A percentile compares a stretch with the other conserved stretches of the same genome.
These are phyloP conservation scores for Aspergillus pseudoterreus DNA, from an alignment of 2,329 filamentous ascomycete species.

Conservation along the genomic window DNA sequence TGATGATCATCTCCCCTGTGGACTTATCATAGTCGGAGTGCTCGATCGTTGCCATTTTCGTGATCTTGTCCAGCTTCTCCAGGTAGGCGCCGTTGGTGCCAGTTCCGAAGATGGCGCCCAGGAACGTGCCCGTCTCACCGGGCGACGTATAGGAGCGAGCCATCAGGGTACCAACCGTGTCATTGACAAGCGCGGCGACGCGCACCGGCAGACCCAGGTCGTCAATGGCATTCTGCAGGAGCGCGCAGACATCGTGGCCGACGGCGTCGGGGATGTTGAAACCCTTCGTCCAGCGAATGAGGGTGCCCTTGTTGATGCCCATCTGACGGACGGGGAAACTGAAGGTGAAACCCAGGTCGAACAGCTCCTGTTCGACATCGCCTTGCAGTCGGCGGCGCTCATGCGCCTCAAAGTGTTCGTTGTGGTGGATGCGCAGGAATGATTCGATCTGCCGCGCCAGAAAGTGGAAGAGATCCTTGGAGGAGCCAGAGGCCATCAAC, in stretches of 20 bases:
- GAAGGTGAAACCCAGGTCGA: slow-evolving; percentile 97
- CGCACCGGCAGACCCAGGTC: slow-evolving; percentile 79
- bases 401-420: slow-evolving; percentile 76
- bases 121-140: slow-evolving; percentile 76
- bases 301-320: slow-evolving; percentile 88
- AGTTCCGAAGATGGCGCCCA: slow-evolving; percentile 97
- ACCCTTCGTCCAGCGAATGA: slow-evolving; percentile 98
- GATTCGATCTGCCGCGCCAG: slow-evolving; percentile 86
- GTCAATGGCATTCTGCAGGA: slow-evolving; percentile 88
- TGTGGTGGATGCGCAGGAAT: slow-evolving; percentile 84
- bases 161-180: slow-evolving; percentile 97
- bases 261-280: slow-evolving; percentile 95
- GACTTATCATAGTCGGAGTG: slow-evolving; percentile 63
- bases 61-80: slow-evolving; percentile 82
- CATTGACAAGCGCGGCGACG: slow-evolving; percentile 94
- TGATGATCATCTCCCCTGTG: slow-evolving; percentile 94
- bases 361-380: slow-evolving; percentile 70
- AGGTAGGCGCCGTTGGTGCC: slow-evolving; percentile 97
- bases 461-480: slow-evolving; percentile 85
- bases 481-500: slow-evolving; percentile 84
- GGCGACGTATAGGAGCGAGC: slow-evolving; percentile 92
- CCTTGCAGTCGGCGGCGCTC: slow-evolving; percentile 61
- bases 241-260: slow-evolving; percentile 87
- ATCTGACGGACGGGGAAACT: slow-evolving; percentile 93
- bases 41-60: slow-evolving; percentile 63